These are phyloP conservation scores for Raddia guianensis DNA, from an alignment of 176 grass and related monocot species.

Conservation along the genomic window DNA sequence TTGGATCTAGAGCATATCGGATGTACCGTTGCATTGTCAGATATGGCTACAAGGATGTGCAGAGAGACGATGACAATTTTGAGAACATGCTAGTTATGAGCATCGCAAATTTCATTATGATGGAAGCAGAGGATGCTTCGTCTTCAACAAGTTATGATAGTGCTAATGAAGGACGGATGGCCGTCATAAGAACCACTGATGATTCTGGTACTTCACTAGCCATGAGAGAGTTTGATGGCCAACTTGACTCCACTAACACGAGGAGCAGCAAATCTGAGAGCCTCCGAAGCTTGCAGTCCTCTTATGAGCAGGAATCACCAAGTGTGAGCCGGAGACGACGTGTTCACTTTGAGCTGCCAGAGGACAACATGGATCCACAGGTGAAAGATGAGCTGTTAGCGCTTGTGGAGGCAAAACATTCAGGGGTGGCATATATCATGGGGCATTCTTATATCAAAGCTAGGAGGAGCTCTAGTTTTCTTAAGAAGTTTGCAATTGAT, in stretches of 20 bases:
- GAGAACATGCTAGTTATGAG: constrained; percentile 85
- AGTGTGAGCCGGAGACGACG: constrained; percentile 40
- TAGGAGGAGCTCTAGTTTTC: constrained; percentile 72
- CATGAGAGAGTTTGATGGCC: constrained; percentile 51
- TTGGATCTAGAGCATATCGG: constrained; percentile 75
- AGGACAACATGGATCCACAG: constrained; percentile 52
- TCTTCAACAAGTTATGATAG: constrained; percentile 67
- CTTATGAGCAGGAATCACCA: constrained; percentile 84
- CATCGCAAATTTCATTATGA: constrained; percentile 97
- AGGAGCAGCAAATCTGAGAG: constrained; percentile 85
- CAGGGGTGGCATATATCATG: constrained; percentile 90
- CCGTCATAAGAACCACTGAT: constrained; percentile 67
- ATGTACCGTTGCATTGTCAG: constrained; percentile 97
- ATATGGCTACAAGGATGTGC: constrained; percentile 94
- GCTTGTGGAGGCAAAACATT: constrained; percentile 83
- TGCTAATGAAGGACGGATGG: constrained; percentile 93
- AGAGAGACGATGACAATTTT: constrained; percentile 88
- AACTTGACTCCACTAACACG: constrained; percentile 39
- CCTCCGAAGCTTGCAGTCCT: constrained; percentile 69
- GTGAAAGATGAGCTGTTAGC: constrained; percentile 81
- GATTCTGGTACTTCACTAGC: constrained; percentile 48
- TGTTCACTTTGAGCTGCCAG: constrained; percentile 73
- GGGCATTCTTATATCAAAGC: constrained; percentile 96
- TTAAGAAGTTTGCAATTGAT: constrained; percentile 87
- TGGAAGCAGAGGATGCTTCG: constrained; percentile 80